These are phyloP conservation scores for Mucor mucedo DNA, from an alignment of 371 early-diverging fungal genomes.

Conservation along the genomic window DNA sequence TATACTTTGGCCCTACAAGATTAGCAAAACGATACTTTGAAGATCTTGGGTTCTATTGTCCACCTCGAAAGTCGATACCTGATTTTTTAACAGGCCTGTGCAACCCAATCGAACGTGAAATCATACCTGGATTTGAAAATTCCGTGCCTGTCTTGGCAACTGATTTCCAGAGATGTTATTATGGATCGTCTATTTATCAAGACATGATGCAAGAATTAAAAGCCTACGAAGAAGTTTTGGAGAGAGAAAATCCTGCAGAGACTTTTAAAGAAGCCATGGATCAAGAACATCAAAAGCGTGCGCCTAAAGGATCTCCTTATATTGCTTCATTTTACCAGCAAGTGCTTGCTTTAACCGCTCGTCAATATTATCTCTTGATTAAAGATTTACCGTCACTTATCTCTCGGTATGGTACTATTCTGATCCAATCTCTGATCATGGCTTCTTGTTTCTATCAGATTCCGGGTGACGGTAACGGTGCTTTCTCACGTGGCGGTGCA, in stretches of 20 bases:
- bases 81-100: constrained; percentile 79
- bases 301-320: constrained; percentile 58
- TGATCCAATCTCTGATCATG: constrained; percentile 70
- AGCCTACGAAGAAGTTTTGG: constrained; percentile 42
- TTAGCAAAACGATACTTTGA: constrained; percentile 70
- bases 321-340: constrained; percentile 68
- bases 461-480: constrained; percentile 56
- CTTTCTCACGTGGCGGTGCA: constrained; percentile 77
- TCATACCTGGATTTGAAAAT: constrained; percentile 59
- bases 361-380: constrained; percentile 62
- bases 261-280: constrained; percentile 58
- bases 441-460: constrained; percentile 70
- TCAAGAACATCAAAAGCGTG: constrained; percentile 62
- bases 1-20: constrained; percentile 75
- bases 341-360: constrained; percentile 60
- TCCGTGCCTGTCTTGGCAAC: constrained; percentile 46
- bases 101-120: constrained; percentile 62
- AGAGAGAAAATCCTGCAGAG: constrained; percentile 35
- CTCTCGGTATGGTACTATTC: constrained; percentile 61
- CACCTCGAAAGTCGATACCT: constrained; percentile 73
- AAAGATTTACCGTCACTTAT: constrained; percentile 56
- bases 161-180: constrained; percentile 55
- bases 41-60: constrained; percentile 69
- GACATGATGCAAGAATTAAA: constrained; percentile 41
- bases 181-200: constrained; percentile 41